Percentiles rank a stretch among this genome's conserved stretches.
These are phyloP conservation scores for Pyrenochaeta sp. DNA, from an alignment of 2,329 filamentous ascomycete genomes.

Conservation along the genomic window DNA sequence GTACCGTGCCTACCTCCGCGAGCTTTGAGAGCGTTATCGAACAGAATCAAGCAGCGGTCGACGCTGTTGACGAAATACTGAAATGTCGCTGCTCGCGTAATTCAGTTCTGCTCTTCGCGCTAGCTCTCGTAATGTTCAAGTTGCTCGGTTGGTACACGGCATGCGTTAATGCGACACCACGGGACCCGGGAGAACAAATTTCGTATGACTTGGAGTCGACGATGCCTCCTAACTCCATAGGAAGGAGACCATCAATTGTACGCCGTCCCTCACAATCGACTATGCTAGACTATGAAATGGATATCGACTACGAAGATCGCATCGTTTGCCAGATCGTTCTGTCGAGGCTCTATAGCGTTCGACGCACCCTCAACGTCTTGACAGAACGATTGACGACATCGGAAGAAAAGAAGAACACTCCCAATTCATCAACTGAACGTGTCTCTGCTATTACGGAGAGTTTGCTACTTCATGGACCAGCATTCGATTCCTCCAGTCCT, in stretches of 20 bases:
- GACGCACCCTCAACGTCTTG: neutral
- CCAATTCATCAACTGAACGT: neutral
- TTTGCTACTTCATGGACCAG: neutral
- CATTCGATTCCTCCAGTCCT: neutral
- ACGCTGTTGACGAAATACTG: neutral
- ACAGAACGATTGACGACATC: neutral
- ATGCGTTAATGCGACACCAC: neutral
- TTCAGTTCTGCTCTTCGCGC: neutral
- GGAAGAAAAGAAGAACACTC: neutral
- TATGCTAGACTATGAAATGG: neutral
- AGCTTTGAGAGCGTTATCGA: neutral
- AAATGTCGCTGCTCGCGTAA: neutral
- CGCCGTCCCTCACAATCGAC: neutral
- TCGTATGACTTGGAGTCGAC: neutral
- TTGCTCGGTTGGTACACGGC: neutral
- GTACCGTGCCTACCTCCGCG: neutral
- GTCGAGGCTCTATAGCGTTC: neutral
- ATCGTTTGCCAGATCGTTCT: constrained; percentile 1
- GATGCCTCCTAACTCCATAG: neutral
- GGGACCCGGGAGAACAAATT: neutral
- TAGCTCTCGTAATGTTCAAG: neutral
- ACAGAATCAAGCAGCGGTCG: neutral
- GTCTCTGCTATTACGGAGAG: neutral
- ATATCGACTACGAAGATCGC: constrained; percentile 1
- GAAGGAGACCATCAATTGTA: neutral